These are phyloP conservation scores for Austroboletus festivus DNA, from an alignment of 768 basidiomycete species.

Conservation along the genomic window DNA sequence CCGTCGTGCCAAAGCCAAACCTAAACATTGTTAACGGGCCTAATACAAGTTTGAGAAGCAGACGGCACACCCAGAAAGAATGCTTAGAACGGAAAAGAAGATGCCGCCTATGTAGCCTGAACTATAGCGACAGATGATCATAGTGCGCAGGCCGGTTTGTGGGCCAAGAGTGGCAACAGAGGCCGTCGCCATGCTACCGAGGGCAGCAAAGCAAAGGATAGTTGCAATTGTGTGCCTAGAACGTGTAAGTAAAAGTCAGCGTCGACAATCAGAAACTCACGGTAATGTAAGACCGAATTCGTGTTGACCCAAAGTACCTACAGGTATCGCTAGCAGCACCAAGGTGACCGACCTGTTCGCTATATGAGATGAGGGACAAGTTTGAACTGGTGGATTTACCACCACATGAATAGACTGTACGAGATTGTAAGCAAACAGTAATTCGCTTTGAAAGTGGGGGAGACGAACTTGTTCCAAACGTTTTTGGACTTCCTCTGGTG, in stretches of 20 bases:
- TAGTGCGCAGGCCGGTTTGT: slow-evolving; percentile 49
- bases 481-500: slow-evolving; percentile 43
- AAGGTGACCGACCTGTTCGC: slow-evolving; percentile 48
- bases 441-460: not conserved
- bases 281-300: slow-evolving; percentile 47
- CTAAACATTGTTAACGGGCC: slow-evolving; percentile 20
- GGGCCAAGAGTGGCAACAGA: slow-evolving; percentile 56
- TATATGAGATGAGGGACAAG: not conserved
- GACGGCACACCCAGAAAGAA: slow-evolving; percentile 41
- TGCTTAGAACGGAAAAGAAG: slow-evolving; percentile 51
- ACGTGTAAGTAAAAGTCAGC: not conserved
- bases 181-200: slow-evolving; percentile 41
- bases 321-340: slow-evolving; percentile 46
- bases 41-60: not conserved
- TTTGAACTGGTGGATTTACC: slow-evolving; percentile 18
- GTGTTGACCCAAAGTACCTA: slow-evolving; percentile 47
- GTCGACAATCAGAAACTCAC: slow-evolving; percentile 25
- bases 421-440: not conserved
- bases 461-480: slow-evolving; percentile 42
- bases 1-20: slow-evolving; percentile 45
- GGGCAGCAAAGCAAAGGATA: slow-evolving; percentile 45
- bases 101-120: slow-evolving; percentile 48
- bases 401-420: slow-evolving; percentile 44
- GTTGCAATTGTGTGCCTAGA: slow-evolving; percentile 43
- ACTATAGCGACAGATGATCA: slow-evolving; percentile 49